Conservation (phyloP, 129 eudicot species). For the Erigeron canadensis region DNA sequence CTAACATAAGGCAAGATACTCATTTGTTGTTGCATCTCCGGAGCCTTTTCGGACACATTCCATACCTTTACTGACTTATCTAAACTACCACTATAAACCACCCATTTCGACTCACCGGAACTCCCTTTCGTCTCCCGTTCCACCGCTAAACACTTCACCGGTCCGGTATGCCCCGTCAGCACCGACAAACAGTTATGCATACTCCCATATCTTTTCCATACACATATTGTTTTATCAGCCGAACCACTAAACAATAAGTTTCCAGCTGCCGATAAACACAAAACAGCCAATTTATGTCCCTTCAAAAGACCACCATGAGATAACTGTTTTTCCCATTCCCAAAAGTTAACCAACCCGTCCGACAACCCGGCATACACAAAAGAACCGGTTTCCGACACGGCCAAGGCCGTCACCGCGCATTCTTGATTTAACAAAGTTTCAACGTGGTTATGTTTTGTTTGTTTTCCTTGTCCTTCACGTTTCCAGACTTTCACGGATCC, state of each 20-base stretch:
- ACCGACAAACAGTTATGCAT: constrained; percentile 62
- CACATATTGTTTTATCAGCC: constrained; percentile 86
- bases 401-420: constrained; percentile 79
- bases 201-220: constrained; percentile 79
- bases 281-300: constrained; percentile 86
- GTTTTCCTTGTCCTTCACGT: constrained; percentile 61
- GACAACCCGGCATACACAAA: constrained; percentile 77
- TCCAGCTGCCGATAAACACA: constrained; percentile 70
- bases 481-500: constrained; percentile 91
- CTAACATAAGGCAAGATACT: constrained; percentile 4
- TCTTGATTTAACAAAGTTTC: constrained; percentile 73
- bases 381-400: constrained; percentile 41
- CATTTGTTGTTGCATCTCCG: constrained; percentile 31
- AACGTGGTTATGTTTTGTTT: constrained; percentile 41
- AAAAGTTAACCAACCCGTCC: constrained; percentile 80
- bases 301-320: constrained; percentile 73
- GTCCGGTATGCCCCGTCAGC: constrained; percentile 76
- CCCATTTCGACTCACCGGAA: constrained; percentile 46
- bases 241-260: constrained; percentile 81
- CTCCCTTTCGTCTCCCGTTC: constrained; percentile 45
- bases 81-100: constrained; percentile 86
- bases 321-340: constrained; percentile 70
- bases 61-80: constrained; percentile 95
- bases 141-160: constrained; percentile 83
- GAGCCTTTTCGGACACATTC: constrained; percentile 71